Conservation (phyloP, 148 eudicot genomes). For the Fagopyrum tataricum region DNA sequence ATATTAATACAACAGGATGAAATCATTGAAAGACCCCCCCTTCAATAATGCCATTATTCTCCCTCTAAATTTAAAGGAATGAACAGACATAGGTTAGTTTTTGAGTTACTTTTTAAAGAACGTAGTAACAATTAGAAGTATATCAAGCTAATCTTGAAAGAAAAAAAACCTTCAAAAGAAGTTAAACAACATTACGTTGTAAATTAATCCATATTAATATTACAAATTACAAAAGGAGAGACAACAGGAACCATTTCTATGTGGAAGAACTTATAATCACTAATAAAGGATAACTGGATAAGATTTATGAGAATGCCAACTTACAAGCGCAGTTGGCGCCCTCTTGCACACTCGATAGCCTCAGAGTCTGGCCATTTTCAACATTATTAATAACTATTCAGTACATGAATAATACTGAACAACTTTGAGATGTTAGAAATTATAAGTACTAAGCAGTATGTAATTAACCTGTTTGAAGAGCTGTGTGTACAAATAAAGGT, state of each 20-base stretch:
- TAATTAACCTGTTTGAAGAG: conserved; percentile 89
- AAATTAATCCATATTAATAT: neutral
- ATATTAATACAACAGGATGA: neutral
- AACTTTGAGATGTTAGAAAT: neutral
- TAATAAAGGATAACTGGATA: neutral
- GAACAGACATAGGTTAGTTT: neutral
- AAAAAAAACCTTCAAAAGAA: neutral
- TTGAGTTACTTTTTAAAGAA: neutral
- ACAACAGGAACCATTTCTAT: neutral
- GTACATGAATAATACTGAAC: neutral
- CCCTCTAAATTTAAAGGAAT: neutral
- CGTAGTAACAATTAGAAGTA: neutral
- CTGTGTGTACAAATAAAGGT: conserved; percentile 95
- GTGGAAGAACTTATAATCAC: conserved; percentile 6
- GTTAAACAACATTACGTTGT: neutral
- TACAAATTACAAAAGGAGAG: neutral
- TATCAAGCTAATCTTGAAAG: neutral
- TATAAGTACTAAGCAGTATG: neutral
- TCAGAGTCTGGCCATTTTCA: conserved; percentile 47
- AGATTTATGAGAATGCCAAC: conserved; percentile 20
- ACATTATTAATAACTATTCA: neutral
- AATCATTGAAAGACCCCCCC: neutral
- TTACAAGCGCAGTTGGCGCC: conserved; percentile 96
- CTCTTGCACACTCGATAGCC: conserved; percentile 63
- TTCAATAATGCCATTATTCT: neutral